These are phyloP conservation scores for Malassezia japonica DNA, from an alignment of 1,284 basidiomycete species.

Conservation along the genomic window DNA sequence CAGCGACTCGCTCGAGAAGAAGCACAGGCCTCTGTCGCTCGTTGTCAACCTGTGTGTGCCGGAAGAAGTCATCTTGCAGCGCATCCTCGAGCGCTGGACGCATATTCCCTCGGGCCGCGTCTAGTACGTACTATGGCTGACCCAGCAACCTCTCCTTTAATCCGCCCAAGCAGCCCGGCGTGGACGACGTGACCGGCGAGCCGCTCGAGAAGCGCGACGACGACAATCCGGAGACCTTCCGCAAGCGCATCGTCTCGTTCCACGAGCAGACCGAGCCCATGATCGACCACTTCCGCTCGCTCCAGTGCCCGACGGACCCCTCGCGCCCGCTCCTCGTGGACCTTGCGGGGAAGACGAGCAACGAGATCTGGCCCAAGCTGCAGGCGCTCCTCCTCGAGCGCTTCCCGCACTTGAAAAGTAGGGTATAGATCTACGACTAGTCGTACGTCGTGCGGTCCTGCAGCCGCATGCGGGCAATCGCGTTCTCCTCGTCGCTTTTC, in stretches of 20 bases:
- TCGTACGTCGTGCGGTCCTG: slow-evolving; percentile 8
- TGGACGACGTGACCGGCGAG: slow-evolving; percentile 87
- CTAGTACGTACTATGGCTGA: slow-evolving; percentile 52
- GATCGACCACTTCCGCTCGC: slow-evolving; percentile 53
- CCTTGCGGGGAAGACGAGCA: slow-evolving; percentile 70
- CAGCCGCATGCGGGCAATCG: neutral
- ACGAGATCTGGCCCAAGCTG: slow-evolving; percentile 83
- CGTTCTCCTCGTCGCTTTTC: neutral
- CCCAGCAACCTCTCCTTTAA: slow-evolving; percentile 53
- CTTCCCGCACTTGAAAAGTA: slow-evolving; percentile 21
- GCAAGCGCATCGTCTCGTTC: slow-evolving; percentile 68
- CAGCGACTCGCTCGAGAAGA: slow-evolving; percentile 52
- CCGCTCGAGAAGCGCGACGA: slow-evolving; percentile 78
- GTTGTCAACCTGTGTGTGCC: slow-evolving; percentile 86
- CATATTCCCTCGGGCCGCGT: slow-evolving; percentile 85
- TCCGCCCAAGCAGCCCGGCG: slow-evolving; percentile 71
- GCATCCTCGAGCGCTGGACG: slow-evolving; percentile 81
- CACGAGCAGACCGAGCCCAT: slow-evolving; percentile 81
- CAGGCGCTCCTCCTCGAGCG: slow-evolving; percentile 54
- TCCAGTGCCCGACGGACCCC: slow-evolving; percentile 16
- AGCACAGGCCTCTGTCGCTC: slow-evolving; percentile 57
- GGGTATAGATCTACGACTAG: too few species aligned
- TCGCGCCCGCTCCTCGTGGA: slow-evolving; percentile 53
- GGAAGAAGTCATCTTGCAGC: slow-evolving; percentile 74
- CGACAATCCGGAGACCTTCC: slow-evolving; percentile 79